Evolutionary conservation across 495 filamentous ascomycete genomes (phyloP).

Genomic region (Glonium stellatum): DNA sequence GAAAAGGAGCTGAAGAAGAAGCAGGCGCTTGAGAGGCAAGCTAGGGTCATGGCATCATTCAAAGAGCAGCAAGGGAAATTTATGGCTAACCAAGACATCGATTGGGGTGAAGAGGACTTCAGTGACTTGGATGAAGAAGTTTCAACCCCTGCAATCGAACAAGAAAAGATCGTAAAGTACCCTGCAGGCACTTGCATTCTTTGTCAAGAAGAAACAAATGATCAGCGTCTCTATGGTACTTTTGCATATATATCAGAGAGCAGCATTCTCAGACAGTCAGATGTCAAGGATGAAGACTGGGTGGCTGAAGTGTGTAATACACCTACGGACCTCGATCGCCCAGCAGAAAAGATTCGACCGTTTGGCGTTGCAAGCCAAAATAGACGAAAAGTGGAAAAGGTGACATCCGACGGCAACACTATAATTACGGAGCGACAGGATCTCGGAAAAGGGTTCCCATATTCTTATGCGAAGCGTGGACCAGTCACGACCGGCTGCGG

Average conservation of each 20-base stretch:
- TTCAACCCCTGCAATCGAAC: conserved; percentile 39
- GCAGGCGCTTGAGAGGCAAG: conserved; percentile 80
- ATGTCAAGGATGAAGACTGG: conserved; percentile 71
- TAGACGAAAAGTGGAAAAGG: conserved; percentile 62
- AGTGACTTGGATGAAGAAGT: conserved; percentile 63
- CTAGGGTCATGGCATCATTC: conserved; percentile 91
- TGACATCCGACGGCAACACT: conserved; percentile 61
- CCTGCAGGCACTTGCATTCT: conserved; percentile 92
- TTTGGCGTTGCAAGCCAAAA: conserved; percentile 90
- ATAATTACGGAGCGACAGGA: conserved; percentile 69
- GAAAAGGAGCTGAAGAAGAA: conserved; percentile 82
- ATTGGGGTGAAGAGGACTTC: conserved; percentile 73
- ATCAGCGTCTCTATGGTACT: conserved; percentile 80
- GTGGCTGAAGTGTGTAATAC: conserved; percentile 73
- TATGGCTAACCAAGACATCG: conserved; percentile 75
- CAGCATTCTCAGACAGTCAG: conserved; percentile 77
- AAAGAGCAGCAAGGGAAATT: conserved; percentile 95
- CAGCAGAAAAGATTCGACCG: conserved; percentile 72
- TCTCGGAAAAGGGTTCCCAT: conserved; percentile 81
- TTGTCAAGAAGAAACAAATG: conserved; percentile 92
- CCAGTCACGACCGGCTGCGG: conserved; percentile 88
- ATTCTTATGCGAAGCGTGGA: conserved; percentile 57
- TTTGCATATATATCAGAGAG: conserved; percentile 86
- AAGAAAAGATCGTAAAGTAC: conserved; percentile 79
- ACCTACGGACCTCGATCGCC: conserved; percentile 72